Percentiles rank a stretch among this genome's conserved stretches.
Evolutionary conservation across 2,329 filamentous ascomycete genomes (phyloP).

Genomic region (Allantophomopsis cytisporea): DNA sequence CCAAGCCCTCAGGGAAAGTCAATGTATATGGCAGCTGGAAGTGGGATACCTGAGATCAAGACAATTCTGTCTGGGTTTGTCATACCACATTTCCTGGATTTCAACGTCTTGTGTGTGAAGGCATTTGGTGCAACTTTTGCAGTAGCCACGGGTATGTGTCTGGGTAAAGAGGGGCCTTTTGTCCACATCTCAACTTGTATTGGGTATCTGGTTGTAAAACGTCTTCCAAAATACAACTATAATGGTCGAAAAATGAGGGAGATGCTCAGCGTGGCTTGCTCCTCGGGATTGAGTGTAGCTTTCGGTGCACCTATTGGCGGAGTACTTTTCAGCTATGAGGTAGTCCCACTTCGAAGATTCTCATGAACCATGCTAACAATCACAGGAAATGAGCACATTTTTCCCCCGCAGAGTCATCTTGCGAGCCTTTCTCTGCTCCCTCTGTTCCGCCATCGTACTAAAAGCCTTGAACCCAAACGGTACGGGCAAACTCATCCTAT

Average conservation of each 20-base stretch:
- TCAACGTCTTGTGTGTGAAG: constrained; percentile 41
- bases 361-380: neutral
- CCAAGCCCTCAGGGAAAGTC: constrained; percentile 26
- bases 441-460: constrained; percentile 38
- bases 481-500: constrained; percentile 45
- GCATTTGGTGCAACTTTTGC: constrained; percentile 43
- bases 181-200: constrained; percentile 47
- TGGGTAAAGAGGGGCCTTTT: constrained; percentile 49
- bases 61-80: constrained; percentile 46
- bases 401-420: constrained; percentile 45
- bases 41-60: constrained; percentile 48
- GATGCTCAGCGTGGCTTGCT: constrained; percentile 41
- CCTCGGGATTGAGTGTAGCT: constrained; percentile 42
- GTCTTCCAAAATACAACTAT: constrained; percentile 40
- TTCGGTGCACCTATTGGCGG: constrained; percentile 50
- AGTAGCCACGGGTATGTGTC: constrained; percentile 42
- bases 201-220: constrained; percentile 33
- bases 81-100: constrained; percentile 39
- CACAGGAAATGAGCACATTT: constrained; percentile 41
- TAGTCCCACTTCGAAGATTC: constrained; percentile 3
- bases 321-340: constrained; percentile 43
- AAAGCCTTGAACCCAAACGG: constrained; percentile 44
- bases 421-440: constrained; percentile 42
- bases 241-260: constrained; percentile 45
- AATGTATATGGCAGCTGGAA: constrained; percentile 45